These are phyloP conservation scores for Corrigiola litoralis DNA, from an alignment of 179 eudicot species.

Conservation along the genomic window DNA sequence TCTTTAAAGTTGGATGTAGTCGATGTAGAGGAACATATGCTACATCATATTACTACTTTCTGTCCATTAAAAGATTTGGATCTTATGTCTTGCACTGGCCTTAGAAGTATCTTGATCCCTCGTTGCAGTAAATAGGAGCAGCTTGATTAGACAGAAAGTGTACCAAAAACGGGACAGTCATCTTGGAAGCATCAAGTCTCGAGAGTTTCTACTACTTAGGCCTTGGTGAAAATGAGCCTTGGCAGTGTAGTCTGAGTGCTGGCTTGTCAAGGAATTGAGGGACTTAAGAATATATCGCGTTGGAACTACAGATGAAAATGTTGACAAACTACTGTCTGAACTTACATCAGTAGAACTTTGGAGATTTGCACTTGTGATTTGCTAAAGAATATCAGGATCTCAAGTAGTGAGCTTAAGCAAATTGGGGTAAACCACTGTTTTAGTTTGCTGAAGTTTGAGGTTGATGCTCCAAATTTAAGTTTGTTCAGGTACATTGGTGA, in stretches of 20 bases:
- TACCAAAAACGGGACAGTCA: neutral
- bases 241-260: slow-evolving; percentile 10
- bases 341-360: slow-evolving; percentile 2
- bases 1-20: neutral
- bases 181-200: neutral
- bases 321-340: neutral
- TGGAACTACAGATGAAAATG: neutral
- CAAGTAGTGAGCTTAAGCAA: neutral
- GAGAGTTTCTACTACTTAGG: neutral
- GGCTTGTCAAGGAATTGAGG: neutral
- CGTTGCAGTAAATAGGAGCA: neutral
- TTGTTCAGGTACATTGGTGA: neutral
- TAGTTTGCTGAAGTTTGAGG: neutral
- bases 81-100: neutral
- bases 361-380: neutral
- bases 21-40: neutral
- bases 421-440: neutral
- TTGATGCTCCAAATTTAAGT: slow-evolving; percentile 5
- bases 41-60: neutral
- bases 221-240: neutral
- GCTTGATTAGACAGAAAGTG: neutral
- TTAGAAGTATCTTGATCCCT: neutral
- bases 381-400: neutral
- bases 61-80: neutral
- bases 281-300: neutral